Evolutionary conservation across 2,329 filamentous ascomycete species (phyloP).

Genomic region (Whalleya microplaca): DNA sequence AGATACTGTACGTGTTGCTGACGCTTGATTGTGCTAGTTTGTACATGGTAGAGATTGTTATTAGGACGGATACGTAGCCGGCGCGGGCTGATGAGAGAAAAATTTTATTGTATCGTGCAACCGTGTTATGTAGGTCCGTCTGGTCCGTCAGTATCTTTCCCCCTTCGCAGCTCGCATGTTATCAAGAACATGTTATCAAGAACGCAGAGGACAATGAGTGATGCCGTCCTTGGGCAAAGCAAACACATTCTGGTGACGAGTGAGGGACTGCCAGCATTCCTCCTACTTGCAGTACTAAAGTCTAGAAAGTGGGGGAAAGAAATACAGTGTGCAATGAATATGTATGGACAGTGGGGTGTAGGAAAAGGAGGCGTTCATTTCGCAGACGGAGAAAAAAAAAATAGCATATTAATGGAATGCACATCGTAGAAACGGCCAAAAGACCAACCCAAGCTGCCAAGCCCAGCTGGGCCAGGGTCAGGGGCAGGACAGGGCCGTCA

Average conservation of each 20-base stretch:
- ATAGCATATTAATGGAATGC: background rate
- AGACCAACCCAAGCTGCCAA: slow-evolving; percentile 23
- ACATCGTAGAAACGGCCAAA: background rate
- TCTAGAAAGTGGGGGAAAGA: background rate
- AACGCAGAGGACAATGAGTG: background rate
- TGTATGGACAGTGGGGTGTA: background rate
- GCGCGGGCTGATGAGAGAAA: too few relatives aligned
- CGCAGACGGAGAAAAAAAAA: background rate
- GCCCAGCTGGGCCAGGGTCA: slow-evolving; percentile 16
- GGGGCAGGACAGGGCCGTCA: slow-evolving; percentile 15
- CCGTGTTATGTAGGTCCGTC: too few relatives aligned
- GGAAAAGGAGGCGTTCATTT: background rate
- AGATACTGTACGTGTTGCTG: background rate
- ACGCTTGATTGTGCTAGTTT: too few relatives aligned
- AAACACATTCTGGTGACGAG: background rate
- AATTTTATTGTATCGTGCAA: too few relatives aligned
- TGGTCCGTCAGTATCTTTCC: too few relatives aligned
- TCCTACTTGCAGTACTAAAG: background rate
- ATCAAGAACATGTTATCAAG: background rate
- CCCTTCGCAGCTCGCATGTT: too few relatives aligned
- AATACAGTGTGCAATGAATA: background rate
- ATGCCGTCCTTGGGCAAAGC: too few relatives aligned
- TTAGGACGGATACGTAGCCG: too few relatives aligned
- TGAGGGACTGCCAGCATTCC: background rate
- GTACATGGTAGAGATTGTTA: too few relatives aligned